Base-by-base conservation (phyloP, 257 asterid genomes). In the Knoxia roxburghii region DNA sequence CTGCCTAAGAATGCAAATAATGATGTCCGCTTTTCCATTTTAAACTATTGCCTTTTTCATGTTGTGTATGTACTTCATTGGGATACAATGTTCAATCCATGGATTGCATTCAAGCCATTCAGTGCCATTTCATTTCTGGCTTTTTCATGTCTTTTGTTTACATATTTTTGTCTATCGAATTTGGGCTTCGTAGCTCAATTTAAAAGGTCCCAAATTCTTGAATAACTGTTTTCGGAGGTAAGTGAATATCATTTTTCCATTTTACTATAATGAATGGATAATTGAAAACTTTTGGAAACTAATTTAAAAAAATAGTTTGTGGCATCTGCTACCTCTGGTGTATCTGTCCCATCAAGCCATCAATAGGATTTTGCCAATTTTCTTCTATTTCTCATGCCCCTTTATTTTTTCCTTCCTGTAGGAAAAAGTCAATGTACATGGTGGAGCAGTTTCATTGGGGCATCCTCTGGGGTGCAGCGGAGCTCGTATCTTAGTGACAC, bases 381-480 rank as follows among this genome's bases (percentile, higher is more conserved):
- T 15, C 58, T 49, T 59, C 45, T 65, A 46, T 11, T 58, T 35
- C 53, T 65, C 29, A 57, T 71, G 57, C 35, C 50, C 11, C 23
- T 11, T 64, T 45, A 6, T 40, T 20, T 72, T 68, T n/a, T n/a
- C n/a, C n/a, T n/a, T 27, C 68, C 67, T 85, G 74, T 92, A 93
- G 99, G 99, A 86, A 71, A 90, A 85, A 76, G 83, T 90, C 45
- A 93, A 93, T 32, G 84, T 88, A 63, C 95, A 93, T 43, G 99
- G 99, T 55, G 99, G 99, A 78, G 99, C 99, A 24, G 97, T 93
- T 63, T 79, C 97, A 23, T 79, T 93, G 76, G 99, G 99, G 40
- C 99, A 93, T 73, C 99, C 99, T 72, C 95, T 93, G 7, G 99
- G 99, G 37, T 93, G 99, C 86, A 93, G 99, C 83, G 99, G 99